Conservation (phyloP, 768 basidiomycete species). For the Suillus lakei region DNA sequence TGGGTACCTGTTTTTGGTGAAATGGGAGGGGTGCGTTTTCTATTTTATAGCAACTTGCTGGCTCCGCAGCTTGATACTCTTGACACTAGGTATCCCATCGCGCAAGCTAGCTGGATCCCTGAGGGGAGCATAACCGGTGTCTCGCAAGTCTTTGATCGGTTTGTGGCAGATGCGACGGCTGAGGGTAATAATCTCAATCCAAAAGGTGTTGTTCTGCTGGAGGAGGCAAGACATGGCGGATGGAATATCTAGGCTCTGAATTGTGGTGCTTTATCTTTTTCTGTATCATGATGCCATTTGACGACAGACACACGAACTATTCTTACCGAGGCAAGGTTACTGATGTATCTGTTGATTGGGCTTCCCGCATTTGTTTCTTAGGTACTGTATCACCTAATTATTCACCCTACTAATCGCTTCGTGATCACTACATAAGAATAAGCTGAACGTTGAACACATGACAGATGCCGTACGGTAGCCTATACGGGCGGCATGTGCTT, state of each 20-base stretch:
- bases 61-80: neutral
- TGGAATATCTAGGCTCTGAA: conserved; percentile 11
- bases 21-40: conserved; percentile 36
- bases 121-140: conserved; percentile 30
- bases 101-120: conserved; percentile 34
- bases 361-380: neutral
- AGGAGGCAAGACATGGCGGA: conserved; percentile 28
- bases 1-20: conserved; percentile 32
- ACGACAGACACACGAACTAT: neutral
- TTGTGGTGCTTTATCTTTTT: neutral
- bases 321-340: neutral
- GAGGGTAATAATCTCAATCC: conserved; percentile 24
- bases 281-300: neutral
- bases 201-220: conserved; percentile 22
- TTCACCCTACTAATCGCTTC: neutral
- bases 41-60: neutral
- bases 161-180: conserved; percentile 18
- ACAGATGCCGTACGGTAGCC: too few species aligned
- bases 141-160: conserved; percentile 18
- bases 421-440: neutral
- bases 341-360: neutral
- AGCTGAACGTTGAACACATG: neutral
- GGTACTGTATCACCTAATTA: neutral
- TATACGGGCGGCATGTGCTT: neutral
- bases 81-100: conserved; percentile 28